Evolutionary conservation across 768 basidiomycete species (phyloP), one percentile per base, ranked within the genome.

Genomic region (Gyrodon lividus): DNA sequence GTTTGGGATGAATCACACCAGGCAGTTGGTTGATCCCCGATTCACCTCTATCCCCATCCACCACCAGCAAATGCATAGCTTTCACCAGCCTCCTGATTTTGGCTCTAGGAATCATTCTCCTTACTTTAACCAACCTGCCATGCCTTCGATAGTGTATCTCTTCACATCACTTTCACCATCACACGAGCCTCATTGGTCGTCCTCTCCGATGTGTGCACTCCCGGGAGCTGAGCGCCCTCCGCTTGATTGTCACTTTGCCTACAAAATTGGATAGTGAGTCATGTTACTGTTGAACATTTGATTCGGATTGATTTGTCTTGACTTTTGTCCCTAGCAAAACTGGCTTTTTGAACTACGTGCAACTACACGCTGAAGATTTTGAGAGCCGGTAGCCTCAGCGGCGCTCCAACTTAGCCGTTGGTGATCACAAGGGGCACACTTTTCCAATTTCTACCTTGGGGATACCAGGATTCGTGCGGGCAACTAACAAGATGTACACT

Each of bases 111-210:
- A 30, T 43, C 55, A 54, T n/a, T 40, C 51, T 9, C 26, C 43
- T 34, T 42, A 53, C 45, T 46, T 64, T 13, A 47, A 54, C 34
- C 66, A 66, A 40, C 65, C 67, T 6, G 50, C 50, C 9, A 55
- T 70, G n/a, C 74, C 76, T 2, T 64, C 66, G 6, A 65, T 77
- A 33, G 62, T 73, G 50, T 79, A 77, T 44, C 62, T 77, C 24
- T 71, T 76, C 46, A 78, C 77, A 0, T 73, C 76, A 0, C 50
- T 56, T 17, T 59, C 62, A 31, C 55, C 71, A 16, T 58, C 55
- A 2, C 64, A 69, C 35, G 59, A 65, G 44, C 72, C 77, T 0
- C 66, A 73, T 50, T 76, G 76, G 70, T 73, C 74, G 12, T 62
- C 70, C 4, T 67, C 65, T 10, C 74, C 73, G 7, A 54, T 63